Evolutionary conservation across 2,329 filamentous ascomycete genomes (phyloP), one percentile per base, ranked within the genome.

Genomic region (Arthrinium phaeospermum): DNA sequence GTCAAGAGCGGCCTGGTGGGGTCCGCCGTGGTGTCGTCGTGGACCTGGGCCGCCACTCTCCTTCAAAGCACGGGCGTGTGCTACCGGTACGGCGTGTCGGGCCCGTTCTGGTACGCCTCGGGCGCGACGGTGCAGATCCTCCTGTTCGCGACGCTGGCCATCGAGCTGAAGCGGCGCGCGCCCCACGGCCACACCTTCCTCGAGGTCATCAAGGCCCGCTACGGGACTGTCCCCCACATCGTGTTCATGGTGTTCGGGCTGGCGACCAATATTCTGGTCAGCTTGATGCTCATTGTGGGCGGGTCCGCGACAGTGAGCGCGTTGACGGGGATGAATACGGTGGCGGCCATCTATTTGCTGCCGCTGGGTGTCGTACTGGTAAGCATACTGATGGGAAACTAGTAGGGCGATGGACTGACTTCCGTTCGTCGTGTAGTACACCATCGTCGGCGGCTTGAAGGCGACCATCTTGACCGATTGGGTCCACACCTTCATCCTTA

Each of bases 21-120:
- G 14, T 93, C 94, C 6, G 95, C 94, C 22, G 95, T 98, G n/a
- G 94, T 97, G 4, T 95, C 93, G 22, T 95, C 92, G 6, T 98
- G 95, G 95, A 97, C 95, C 0, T 97, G 94, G 94, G 94, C 94
- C 0, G 94, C 94, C 30, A 96, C 94, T 0, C 85, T 96, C 1
- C 86, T 96, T 2, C 94, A 96, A 79, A 93, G 90, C 1, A 92
- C 93, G 0, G 90, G 91, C n/a, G 93, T 97, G 24, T 94, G 93
- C 74, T 97, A 97, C 81, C 86, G 90, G 74, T 96, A 96, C 79
- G 93, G 91, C 16, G 87, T 93, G 51, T 87, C 88, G 0, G 91
- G 90, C 19, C 84, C 85, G 13, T 87, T 88, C 67, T 90, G 87
- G 88, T 92, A 92, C 78, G 90, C 89, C 0, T 88, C 86, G 1